Evolutionary conservation across 495 filamentous ascomycete genomes (phyloP).

Genomic region (Geopyxis carbonaria): DNA sequence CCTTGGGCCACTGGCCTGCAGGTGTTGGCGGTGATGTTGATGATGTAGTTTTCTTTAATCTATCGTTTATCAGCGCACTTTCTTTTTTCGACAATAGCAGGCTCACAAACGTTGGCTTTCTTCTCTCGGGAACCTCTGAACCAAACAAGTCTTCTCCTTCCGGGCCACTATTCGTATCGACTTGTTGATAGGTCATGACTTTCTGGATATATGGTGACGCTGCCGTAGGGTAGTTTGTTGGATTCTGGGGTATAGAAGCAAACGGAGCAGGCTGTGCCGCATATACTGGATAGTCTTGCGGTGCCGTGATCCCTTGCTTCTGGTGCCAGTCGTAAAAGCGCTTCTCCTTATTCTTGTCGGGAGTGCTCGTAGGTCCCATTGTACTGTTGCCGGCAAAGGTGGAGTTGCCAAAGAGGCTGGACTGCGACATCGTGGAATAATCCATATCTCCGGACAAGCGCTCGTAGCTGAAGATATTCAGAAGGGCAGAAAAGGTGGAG

Average conservation of each 20-base stretch:
- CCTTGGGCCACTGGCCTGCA: slow-evolving; percentile 19
- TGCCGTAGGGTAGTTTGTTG: slow-evolving; percentile 15
- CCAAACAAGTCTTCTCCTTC: background rate
- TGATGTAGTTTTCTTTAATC: slow-evolving; percentile 4
- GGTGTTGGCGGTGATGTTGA: slow-evolving; percentile 17
- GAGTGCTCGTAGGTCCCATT: slow-evolving; percentile 11
- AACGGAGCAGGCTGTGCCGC: slow-evolving; percentile 19
- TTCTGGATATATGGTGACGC: slow-evolving; percentile 24
- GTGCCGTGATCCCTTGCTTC: slow-evolving; percentile 19
- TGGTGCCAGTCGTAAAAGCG: slow-evolving; percentile 22
- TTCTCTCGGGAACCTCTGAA: slow-evolving; percentile 7
- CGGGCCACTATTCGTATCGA: slow-evolving; percentile 2
- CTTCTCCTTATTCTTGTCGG: slow-evolving; percentile 20
- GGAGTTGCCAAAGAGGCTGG: slow-evolving; percentile 2
- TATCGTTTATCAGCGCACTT: background rate
- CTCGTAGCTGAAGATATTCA: too few relatives aligned
- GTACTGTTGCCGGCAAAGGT: slow-evolving; percentile 9
- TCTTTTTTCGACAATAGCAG: too few relatives aligned
- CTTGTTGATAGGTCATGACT: slow-evolving; percentile 16
- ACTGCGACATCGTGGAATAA: slow-evolving; percentile 15
- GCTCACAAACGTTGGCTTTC: slow-evolving; percentile 18
- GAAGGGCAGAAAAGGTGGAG: too few relatives aligned
- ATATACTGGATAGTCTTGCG: slow-evolving; percentile 20
- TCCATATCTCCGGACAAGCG: too few relatives aligned
- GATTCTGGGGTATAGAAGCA: slow-evolving; percentile 16